Percentiles rank a stretch among this genome's conserved stretches.
Evolutionary conservation across 139 green algal species (phyloP).

Genomic region (Chlorella ohadii): DNA sequence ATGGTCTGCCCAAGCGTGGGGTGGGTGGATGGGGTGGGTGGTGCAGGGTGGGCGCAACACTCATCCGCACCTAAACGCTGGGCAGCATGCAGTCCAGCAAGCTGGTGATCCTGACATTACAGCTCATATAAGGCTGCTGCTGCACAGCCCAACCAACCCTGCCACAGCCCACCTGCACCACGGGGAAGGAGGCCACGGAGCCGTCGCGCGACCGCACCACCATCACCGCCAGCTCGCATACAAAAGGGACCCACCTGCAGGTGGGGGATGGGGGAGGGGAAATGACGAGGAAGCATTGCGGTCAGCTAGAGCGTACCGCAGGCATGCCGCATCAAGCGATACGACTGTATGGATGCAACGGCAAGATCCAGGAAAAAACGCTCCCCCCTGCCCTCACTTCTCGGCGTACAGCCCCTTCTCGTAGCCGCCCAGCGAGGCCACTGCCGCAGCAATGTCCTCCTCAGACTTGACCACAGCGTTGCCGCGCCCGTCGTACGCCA

Average conservation of each 20-base stretch:
- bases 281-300: background rate
- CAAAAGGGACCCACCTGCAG: constrained; percentile 90
- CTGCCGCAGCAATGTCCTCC: constrained; percentile 67
- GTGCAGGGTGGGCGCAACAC: too few relatives aligned
- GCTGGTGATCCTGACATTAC: too few relatives aligned
- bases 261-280: constrained; percentile 58
- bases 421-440: constrained; percentile 79
- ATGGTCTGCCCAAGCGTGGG: constrained; percentile 74
- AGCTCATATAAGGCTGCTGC: too few relatives aligned
- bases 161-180: constrained; percentile 74
- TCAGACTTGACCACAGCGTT: constrained; percentile 83
- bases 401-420: constrained; percentile 92
- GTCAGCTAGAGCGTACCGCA: background rate
- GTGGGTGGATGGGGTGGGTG: too few relatives aligned
- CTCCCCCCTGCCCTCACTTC: constrained; percentile 66
- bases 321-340: too few relatives aligned
- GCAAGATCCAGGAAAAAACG: too few relatives aligned
- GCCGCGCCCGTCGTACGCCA: constrained; percentile 59
- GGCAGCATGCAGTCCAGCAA: too few relatives aligned
- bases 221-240: constrained; percentile 87
- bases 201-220: constrained; percentile 65
- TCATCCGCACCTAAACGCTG: too few relatives aligned
- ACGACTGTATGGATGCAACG: too few relatives aligned
- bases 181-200: constrained; percentile 77
- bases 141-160: too few relatives aligned